phyloP scores from a whole-genome alignment of 306 rosid genomes.

The Luffa acutangula region DNA sequence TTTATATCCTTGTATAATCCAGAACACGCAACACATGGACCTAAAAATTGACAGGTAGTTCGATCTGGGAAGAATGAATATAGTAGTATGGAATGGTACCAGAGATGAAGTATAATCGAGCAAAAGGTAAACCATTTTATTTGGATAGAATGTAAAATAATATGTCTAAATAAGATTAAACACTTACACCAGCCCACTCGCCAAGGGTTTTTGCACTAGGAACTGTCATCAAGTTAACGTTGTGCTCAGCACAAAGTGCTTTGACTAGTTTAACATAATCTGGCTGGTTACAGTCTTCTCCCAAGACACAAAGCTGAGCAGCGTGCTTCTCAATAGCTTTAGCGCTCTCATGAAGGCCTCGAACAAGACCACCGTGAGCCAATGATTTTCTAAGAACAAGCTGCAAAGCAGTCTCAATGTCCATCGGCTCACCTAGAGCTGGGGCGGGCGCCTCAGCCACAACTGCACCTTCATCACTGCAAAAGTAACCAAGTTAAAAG shows the following conservation, averaged over 20 bases:
- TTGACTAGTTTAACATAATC: constrained; percentile 78
- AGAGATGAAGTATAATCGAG: neutral
- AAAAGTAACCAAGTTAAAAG: neutral
- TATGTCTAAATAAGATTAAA: neutral
- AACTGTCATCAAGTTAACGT: constrained; percentile 54
- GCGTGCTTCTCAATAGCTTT: constrained; percentile 74
- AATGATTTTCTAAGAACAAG: constrained; percentile 73
- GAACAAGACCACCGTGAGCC: constrained; percentile 75
- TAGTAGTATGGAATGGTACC: neutral
- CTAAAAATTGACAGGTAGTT: neutral
- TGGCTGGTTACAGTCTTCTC: constrained; percentile 81
- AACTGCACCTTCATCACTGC: constrained; percentile 36
- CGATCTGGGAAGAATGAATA: neutral
- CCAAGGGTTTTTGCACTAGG: constrained; percentile 88
- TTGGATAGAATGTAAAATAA: neutral
- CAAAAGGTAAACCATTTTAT: neutral
- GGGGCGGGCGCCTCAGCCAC: constrained; percentile 23
- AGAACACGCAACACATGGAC: neutral
- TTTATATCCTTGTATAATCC: neutral
- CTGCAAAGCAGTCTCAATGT: constrained; percentile 46
- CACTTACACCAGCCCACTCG: constrained; percentile 94
- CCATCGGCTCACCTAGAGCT: constrained; percentile 43
- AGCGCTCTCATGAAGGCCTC: constrained; percentile 76
- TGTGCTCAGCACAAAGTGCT: constrained; percentile 80
- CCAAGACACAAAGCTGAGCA: constrained; percentile 76